Percentiles rank a stretch among this genome's conserved stretches.
Conservation (phyloP, 805 yeast genomes). For the Tetrapisispora phaffii region DNA sequence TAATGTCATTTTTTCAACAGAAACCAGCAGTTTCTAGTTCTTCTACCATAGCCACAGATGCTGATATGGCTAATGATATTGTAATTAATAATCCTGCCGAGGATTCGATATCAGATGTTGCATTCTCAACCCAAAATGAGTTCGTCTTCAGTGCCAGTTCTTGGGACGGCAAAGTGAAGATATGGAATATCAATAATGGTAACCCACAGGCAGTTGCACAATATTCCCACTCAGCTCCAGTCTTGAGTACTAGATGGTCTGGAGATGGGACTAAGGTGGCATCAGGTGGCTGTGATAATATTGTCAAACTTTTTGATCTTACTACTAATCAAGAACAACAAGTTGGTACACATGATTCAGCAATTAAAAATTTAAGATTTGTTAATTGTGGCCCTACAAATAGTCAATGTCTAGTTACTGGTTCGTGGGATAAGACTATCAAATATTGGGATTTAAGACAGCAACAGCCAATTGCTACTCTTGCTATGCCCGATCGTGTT, state of each 20-base stretch:
- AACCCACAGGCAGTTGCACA: constrained; percentile 79
- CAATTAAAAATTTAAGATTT: constrained; percentile 64
- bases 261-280: constrained; percentile 82
- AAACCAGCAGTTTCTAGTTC: constrained; percentile 3
- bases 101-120: constrained; percentile 74
- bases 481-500: constrained; percentile 80
- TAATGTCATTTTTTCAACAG: constrained; percentile 11
- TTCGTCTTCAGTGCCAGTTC: constrained; percentile 67
- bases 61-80: constrained; percentile 53
- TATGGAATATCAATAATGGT: constrained; percentile 80
- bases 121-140: constrained; percentile 83
- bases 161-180: constrained; percentile 95
- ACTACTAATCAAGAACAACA: constrained; percentile 76
- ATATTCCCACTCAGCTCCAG: constrained; percentile 85
- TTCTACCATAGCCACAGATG: constrained; percentile 23
- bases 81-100: constrained; percentile 73
- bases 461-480: constrained; percentile 72
- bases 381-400: constrained; percentile 79
- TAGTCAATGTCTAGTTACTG: constrained; percentile 70
- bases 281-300: constrained; percentile 87
- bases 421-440: constrained; percentile 94
- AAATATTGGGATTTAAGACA: constrained; percentile 91
- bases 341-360: constrained; percentile 76
- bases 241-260: constrained; percentile 72
- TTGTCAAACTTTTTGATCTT: constrained; percentile 73